Evolutionary conservation across 345 rosid genomes (phyloP).

Genomic region (Populus pruinosa): DNA sequence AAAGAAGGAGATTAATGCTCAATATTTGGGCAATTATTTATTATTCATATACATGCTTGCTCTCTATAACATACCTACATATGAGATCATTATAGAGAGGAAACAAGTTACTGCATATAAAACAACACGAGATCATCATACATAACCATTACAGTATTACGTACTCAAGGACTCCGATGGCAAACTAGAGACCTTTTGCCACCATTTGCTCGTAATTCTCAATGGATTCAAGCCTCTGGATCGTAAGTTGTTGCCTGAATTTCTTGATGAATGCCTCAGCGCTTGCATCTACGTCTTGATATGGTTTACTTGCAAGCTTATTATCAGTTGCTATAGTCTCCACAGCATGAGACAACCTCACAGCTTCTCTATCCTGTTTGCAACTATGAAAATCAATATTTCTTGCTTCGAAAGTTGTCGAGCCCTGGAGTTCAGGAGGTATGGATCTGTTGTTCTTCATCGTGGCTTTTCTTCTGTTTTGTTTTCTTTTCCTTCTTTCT

Average conservation of each 20-base stretch:
- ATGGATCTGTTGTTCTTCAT: conserved; percentile 28
- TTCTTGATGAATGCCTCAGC: conserved; percentile 79
- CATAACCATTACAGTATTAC: not conserved
- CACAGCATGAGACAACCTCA: not conserved
- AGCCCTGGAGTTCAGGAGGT: conserved; percentile 10
- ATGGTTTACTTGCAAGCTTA: conserved; percentile 49
- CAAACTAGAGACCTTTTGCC: conserved; percentile 40
- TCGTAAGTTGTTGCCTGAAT: conserved; percentile 57
- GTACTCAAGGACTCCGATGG: not conserved
- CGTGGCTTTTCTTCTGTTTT: not conserved
- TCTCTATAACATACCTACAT: not conserved
- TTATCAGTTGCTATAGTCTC: conserved; percentile 4
- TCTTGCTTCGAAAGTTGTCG: conserved; percentile 10
- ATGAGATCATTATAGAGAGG: not conserved
- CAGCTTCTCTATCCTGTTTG: conserved; percentile 3
- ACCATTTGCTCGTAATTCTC: conserved; percentile 63
- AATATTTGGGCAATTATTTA: not conserved
- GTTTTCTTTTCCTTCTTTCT: not conserved
- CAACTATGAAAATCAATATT: not conserved
- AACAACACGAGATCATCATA: not conserved
- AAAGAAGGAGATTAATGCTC: not conserved
- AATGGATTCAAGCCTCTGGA: conserved; percentile 75
- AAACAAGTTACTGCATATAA: not conserved
- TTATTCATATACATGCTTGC: not conserved
- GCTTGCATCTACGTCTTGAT: conserved; percentile 61